Evolutionary conservation across 2,329 filamentous ascomycete genomes (phyloP).

Genomic region (Aspergillus aculeatus): DNA sequence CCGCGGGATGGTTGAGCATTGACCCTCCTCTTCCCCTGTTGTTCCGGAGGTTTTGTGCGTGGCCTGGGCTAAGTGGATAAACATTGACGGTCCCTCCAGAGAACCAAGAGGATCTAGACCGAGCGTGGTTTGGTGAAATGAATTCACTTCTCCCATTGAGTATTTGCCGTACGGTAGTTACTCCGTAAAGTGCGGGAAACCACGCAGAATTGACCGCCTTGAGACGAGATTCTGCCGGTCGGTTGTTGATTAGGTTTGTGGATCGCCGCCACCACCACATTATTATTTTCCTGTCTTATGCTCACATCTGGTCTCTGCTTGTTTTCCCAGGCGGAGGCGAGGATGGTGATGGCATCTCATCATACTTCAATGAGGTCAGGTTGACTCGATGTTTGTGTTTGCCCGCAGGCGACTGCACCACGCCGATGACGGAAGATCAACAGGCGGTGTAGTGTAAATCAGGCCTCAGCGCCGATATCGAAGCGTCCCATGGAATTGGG

Average conservation of each 20-base stretch:
- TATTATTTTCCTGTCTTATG: not conserved
- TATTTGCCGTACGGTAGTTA: no score
- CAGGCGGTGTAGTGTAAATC: not conserved
- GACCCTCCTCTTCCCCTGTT: not conserved
- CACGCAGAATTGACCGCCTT: not conserved
- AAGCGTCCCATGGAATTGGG: not conserved
- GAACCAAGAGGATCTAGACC: not conserved
- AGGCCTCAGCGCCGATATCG: not conserved
- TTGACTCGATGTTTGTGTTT: not conserved
- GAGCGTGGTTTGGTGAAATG: not conserved
- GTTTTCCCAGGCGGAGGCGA: not conserved
- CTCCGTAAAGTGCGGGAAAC: not conserved
- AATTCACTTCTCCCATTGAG: not conserved
- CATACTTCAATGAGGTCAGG: not conserved
- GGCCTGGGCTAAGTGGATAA: not conserved
- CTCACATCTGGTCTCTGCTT: not conserved
- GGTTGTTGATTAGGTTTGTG: not conserved
- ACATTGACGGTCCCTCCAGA: not conserved
- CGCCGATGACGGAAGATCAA: not conserved
- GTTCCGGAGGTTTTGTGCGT: not conserved
- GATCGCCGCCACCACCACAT: not conserved
- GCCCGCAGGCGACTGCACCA: not conserved
- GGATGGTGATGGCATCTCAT: not conserved
- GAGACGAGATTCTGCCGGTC: not conserved
- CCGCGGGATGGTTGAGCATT: not conserved